These are phyloP conservation scores for Aspergillus proliferans DNA, from an alignment of 2,329 filamentous ascomycete genomes.

Conservation along the genomic window DNA sequence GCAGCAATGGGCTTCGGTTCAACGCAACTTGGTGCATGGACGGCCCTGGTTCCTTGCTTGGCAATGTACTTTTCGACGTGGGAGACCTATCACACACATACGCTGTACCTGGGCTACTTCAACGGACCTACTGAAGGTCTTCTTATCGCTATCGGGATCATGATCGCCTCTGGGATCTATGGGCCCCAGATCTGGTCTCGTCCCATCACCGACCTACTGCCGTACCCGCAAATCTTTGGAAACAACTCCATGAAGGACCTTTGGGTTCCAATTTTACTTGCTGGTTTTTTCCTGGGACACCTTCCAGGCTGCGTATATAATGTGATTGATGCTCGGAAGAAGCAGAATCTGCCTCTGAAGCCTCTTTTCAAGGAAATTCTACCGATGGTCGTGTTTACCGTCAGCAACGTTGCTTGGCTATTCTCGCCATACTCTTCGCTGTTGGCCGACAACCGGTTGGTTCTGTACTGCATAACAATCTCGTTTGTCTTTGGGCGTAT, in stretches of 20 bases:
- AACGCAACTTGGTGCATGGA: slow-evolving; percentile 79
- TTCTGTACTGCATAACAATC: slow-evolving; percentile 87
- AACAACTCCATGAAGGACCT: slow-evolving; percentile 74
- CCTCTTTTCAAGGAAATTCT: slow-evolving; percentile 92
- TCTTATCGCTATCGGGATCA: slow-evolving; percentile 77
- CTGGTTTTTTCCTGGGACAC: slow-evolving; percentile 64
- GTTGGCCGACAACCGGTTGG: slow-evolving; percentile 75
- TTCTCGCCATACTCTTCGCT: slow-evolving; percentile 82
- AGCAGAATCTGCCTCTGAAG: slow-evolving; percentile 64
- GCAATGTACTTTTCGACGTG: slow-evolving; percentile 99
- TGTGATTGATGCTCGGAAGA: slow-evolving; percentile 68
- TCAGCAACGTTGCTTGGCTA: slow-evolving; percentile 73
- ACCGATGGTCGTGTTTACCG: slow-evolving; percentile 76
- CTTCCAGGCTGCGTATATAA: slow-evolving; percentile 86
- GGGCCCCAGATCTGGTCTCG: slow-evolving; percentile 82
- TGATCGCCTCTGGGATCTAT: slow-evolving; percentile 80
- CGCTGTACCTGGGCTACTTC: slow-evolving; percentile 89
- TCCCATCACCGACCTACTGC: slow-evolving; percentile 64
- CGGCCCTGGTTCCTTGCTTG: slow-evolving; percentile 80
- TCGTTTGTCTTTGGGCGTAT: slow-evolving; percentile 97
- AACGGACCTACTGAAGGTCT: slow-evolving; percentile 96
- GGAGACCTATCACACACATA: slow-evolving; percentile 99
- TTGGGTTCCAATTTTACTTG: slow-evolving; percentile 69
- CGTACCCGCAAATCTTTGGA: slow-evolving; percentile 58
- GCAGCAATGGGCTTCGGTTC: slow-evolving; percentile 88